Base-by-base conservation (phyloP, 306 rosid genomes). In the Castanopsis chinensis region DNA sequence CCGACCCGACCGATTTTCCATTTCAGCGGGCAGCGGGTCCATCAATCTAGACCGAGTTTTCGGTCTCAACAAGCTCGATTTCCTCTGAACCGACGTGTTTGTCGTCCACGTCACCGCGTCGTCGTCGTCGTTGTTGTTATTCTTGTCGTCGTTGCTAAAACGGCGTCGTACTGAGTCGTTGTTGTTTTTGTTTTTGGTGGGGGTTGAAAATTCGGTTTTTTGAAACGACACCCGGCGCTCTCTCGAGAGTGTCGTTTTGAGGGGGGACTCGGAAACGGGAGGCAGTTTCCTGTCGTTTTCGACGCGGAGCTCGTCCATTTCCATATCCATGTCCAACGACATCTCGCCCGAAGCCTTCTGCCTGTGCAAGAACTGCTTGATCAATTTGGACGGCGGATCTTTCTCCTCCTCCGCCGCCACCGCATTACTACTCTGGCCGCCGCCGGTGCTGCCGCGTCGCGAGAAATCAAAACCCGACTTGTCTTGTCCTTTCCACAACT, bases 291-390 rank as follows among this genome's bases (percentile, higher is more conserved):
- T 49, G 53, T 81, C 81, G 6, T 83, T 90, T 0, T 10, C 74
- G 10, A 83, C 89, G 0, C 69, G 86, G 0, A 93, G 90, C 86
- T 95, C 99, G 5, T 88, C 93, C 99, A 95, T 95, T 37, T 91
- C 99, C 83, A 95, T 84, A 81, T 95, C 99, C 99, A 95, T 92
- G 41, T 95, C 99, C 30, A 95, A 59, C 9, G 91, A 79, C 65
- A 84, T 72, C 65, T 89, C 92, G 1, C 97, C 98, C n/a, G 98
- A 90, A 1, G 88, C 92, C n/a, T 10, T 70, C 87, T 95, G 99
- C 45, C 84, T 86, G 78, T 91, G 92, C 20, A 95, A 76, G 54
- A 95, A 95, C 75, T 56, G 87, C 0, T 92, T 93, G 1, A 93
- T 95, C 30, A 92, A 87, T 91, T 79, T 87, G 19, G 97, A 86